A percentile compares a stretch with the other conserved stretches of the same genome.
These are phyloP conservation scores for Alternaria consortialis DNA, from an alignment of 2,329 filamentous ascomycete species.

Conservation along the genomic window DNA sequence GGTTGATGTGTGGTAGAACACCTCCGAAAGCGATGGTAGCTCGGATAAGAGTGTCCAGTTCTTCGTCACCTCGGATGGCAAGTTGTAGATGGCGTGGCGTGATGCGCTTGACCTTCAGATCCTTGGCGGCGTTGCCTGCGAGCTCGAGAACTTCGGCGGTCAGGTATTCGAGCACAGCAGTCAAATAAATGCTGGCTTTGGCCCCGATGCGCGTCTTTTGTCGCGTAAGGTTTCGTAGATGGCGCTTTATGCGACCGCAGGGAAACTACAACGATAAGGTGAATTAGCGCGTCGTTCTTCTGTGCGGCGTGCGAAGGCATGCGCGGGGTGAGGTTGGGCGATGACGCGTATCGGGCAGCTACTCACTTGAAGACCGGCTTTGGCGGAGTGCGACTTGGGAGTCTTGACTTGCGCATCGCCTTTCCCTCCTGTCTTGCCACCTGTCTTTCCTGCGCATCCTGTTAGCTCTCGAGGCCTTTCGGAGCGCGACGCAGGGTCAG, in stretches of 20 bases:
- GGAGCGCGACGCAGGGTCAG: constrained; percentile 37
- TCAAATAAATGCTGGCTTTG: constrained; percentile 98
- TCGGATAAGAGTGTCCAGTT: constrained; percentile 95
- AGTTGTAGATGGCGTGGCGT: constrained; percentile 97
- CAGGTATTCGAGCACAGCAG: constrained; percentile 96
- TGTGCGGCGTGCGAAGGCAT: constrained; percentile 18
- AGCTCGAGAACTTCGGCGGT: constrained; percentile 98
- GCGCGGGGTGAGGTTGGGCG: constrained; percentile 33
- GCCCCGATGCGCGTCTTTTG: constrained; percentile 99
- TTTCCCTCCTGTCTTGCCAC: constrained; percentile 91
- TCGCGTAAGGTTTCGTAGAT: constrained; percentile 98
- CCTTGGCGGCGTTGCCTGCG: constrained; percentile 97
- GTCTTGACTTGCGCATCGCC: constrained; percentile 80
- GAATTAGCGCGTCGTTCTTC: constrained; percentile 37
- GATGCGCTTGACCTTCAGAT: constrained; percentile 99
- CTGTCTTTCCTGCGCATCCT: constrained; percentile 61
- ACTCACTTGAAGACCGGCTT: constrained; percentile 93
- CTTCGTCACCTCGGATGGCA: constrained; percentile 97
- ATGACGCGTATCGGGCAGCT: constrained; percentile 32
- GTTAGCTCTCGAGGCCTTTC: constrained; percentile 30
- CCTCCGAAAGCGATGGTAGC: constrained; percentile 98
- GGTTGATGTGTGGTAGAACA: constrained; percentile 98
- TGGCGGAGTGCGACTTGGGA: constrained; percentile 91
- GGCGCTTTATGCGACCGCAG: constrained; percentile 99
- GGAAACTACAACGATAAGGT: constrained; percentile 74